A percentile compares a stretch with the other conserved stretches of the same genome.
Conservation (phyloP, 2,329 filamentous ascomycete genomes). For the Epicoccum nigrum region DNA sequence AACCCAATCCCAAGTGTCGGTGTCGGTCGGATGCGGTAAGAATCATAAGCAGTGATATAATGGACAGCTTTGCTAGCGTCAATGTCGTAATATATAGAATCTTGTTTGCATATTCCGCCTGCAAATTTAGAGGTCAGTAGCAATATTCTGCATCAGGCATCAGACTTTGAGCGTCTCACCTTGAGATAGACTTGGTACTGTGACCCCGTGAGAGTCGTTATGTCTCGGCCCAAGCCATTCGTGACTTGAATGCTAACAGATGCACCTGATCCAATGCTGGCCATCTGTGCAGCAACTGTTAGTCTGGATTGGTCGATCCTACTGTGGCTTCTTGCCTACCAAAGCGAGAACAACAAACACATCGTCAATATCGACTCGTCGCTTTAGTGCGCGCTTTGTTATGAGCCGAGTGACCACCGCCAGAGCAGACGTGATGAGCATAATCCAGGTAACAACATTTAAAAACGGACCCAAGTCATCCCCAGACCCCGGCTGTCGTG, state of each 20-base stretch:
- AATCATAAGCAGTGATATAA: slow-evolving; percentile 45
- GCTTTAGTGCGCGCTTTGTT: slow-evolving; percentile 41
- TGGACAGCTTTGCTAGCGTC: slow-evolving; percentile 43
- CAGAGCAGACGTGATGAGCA: slow-evolving; percentile 42
- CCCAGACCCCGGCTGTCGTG: slow-evolving; percentile 38
- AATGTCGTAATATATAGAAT: slow-evolving; percentile 44
- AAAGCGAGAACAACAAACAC: slow-evolving; percentile 43
- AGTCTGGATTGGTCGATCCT: slow-evolving; percentile 11
- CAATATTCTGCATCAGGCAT: not conserved
- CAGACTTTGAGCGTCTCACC: slow-evolving; percentile 21
- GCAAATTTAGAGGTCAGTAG: not conserved
- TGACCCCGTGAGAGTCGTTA: slow-evolving; percentile 21
- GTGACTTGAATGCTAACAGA: slow-evolving; percentile 39
- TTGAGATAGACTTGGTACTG: slow-evolving; percentile 40
- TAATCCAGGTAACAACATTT: slow-evolving; percentile 45
- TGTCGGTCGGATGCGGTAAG: slow-evolving; percentile 41
- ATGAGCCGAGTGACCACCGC: slow-evolving; percentile 43
- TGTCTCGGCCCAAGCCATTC: slow-evolving; percentile 40
- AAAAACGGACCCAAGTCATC: slow-evolving; percentile 42
- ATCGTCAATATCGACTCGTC: slow-evolving; percentile 43
- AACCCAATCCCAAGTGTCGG: slow-evolving; percentile 32
- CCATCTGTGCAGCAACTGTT: slow-evolving; percentile 23
- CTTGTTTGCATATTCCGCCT: slow-evolving; percentile 46
- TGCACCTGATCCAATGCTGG: slow-evolving; percentile 42
- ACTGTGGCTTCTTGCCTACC: slow-evolving; percentile 24